phyloP scores from a whole-genome alignment of 176 grass and related monocot species.

The Olyra latifolia region DNA sequence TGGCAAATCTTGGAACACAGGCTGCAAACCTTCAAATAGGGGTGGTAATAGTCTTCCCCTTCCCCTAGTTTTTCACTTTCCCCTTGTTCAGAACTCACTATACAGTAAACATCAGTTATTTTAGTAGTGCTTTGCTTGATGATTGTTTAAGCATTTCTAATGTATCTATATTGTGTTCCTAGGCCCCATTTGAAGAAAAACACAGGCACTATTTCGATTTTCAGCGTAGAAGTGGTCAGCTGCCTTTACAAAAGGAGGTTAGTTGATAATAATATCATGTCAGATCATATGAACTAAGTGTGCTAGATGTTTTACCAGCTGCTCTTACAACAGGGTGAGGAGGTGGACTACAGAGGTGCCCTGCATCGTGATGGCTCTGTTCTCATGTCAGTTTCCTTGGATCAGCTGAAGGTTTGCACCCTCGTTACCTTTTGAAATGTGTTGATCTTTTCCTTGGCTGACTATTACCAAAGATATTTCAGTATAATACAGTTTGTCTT shows the following conservation, averaged over 20 bases:
- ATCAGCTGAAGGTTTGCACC: conserved; percentile 69
- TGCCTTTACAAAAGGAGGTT: conserved; percentile 97
- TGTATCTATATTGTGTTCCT: conserved; percentile 30
- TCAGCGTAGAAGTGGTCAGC: conserved; percentile 88
- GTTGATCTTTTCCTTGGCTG: not conserved
- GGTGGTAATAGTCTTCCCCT: conserved; percentile 52
- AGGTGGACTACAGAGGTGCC: conserved; percentile 93
- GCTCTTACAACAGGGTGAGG: conserved; percentile 59
- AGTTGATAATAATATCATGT: conserved; percentile 24
- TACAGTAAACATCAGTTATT: conserved; percentile 26
- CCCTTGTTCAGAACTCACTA: not conserved
- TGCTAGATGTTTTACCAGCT: conserved; percentile 30
- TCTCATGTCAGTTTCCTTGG: conserved; percentile 91
- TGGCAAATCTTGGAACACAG: conserved; percentile 82
- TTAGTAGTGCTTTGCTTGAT: conserved; percentile 8
- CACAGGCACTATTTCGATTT: conserved; percentile 96
- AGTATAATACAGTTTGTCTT: not conserved
- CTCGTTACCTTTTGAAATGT: not conserved
- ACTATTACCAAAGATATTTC: not conserved
- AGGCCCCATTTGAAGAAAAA: conserved; percentile 92
- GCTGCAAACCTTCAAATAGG: conserved; percentile 75
- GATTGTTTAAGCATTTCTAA: conserved; percentile 10
- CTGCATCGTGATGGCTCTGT: conserved; percentile 99
- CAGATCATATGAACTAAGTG: conserved; percentile 1
- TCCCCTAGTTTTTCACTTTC: conserved; percentile 18